Conservation (phyloP, 306 rosid genomes). For the Quercus variabilis region DNA sequence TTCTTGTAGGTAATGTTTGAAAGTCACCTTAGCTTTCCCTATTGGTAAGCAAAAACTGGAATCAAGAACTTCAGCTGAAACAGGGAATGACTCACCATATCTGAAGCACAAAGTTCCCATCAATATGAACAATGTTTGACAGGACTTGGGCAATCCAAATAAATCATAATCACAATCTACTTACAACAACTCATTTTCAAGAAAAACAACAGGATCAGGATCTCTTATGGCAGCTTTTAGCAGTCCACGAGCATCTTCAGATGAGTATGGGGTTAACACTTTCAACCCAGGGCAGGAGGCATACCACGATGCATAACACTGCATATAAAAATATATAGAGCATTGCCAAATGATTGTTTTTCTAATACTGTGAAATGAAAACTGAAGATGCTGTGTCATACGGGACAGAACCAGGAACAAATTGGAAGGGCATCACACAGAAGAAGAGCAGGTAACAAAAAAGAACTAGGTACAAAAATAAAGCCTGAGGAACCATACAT, state of each 20-base stretch:
- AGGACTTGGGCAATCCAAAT: conserved; percentile 7
- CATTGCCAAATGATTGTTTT: not conserved
- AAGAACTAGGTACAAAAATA: not conserved
- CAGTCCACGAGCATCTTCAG: conserved; percentile 98
- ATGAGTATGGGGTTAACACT: conserved; percentile 86
- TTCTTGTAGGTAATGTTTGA: conserved; percentile 1
- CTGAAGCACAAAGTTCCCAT: conserved; percentile 39
- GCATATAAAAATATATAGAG: conserved; percentile 16
- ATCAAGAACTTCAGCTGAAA: conserved; percentile 96
- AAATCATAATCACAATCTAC: conserved; percentile 29
- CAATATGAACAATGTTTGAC: conserved; percentile 19
- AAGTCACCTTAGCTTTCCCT: conserved; percentile 94
- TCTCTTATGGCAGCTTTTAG: conserved; percentile 98
- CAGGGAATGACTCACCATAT: conserved; percentile 95
- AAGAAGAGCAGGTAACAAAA: not conserved
- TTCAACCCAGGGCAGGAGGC: conserved; percentile 86
- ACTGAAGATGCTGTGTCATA: not conserved
- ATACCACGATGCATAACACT: conserved; percentile 98
- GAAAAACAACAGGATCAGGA: conserved; percentile 98
- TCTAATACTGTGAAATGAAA: not conserved
- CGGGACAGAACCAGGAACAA: conserved; percentile 8
- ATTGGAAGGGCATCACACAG: not conserved
- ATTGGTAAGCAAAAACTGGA: conserved; percentile 94
- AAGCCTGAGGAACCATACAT: conserved; percentile 45
- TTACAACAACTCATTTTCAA: conserved; percentile 96